Evolutionary conservation across 176 grass and related monocot species (phyloP), one percentile per base, ranked within the genome.

Genomic region (Pontederia paniculata): DNA sequence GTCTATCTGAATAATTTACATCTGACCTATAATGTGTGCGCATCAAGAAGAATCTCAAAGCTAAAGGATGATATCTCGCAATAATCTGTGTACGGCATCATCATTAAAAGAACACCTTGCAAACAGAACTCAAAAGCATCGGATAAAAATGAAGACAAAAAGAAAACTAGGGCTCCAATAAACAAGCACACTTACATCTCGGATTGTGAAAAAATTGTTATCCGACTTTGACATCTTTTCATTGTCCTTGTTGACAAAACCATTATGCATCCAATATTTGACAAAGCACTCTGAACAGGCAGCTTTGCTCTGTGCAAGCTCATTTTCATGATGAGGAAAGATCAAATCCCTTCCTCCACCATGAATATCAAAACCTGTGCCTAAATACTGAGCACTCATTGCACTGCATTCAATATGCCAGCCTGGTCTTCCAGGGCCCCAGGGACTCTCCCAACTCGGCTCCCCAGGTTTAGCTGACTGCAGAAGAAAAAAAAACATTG

Each of bases 21-120:
- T 98, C 94, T 14, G 83, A 71, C 54, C 81, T 78, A 58, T 98
- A 98, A 67, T 98, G 94, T 15, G 87, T 93, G 45, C 83, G 87
- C 94, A 98, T 98, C 17, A 93, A 73, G 73, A 98, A 93, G 54
- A 93, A 93, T 23, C 94, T 98, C 52, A 93, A 70, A 52, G 83
- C 94, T 77, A 98, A 60, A 42, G 94, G 83, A 82, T 98, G 94
- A 62, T 98, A 98, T 16, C 75, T 77, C 46, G 57, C 73, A 71
- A 88, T 81, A 59, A 98, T 88, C 94, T 98, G 69, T 25, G 67
- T 11, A 21, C 48, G 3, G 55, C 57, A 55, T 51, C 16, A 60
- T 4, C 6, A 52, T 53, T 25, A 21, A 20, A 9, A 66, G 28
- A 19, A 10, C 7, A 6, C 20, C 4, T n/a, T 19, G 17, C 8